These are phyloP conservation scores for Centrapalus pauciflorus DNA, from an alignment of 129 eudicot genomes.

Conservation along the genomic window DNA sequence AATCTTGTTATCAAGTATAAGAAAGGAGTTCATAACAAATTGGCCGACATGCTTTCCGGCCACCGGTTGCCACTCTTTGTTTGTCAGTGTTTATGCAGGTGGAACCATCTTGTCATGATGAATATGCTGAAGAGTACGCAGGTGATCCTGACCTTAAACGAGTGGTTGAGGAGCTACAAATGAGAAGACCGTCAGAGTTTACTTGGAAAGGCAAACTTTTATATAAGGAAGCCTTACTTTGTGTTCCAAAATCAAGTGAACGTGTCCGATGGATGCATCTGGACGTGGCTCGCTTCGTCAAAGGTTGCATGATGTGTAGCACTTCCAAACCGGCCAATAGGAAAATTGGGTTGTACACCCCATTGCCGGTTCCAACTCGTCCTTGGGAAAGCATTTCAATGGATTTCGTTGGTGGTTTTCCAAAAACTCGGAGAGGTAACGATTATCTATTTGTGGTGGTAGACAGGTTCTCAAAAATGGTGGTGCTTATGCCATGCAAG, in stretches of 20 bases:
- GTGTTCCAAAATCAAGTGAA: not conserved
- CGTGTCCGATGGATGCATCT: no score
- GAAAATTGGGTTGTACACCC: constrained; percentile 11
- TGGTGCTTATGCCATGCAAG: constrained; percentile 18
- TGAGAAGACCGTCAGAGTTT: not conserved
- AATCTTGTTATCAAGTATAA: no score
- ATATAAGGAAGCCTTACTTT: not conserved
- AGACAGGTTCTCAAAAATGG: constrained; percentile 19
- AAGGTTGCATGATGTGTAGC: constrained; percentile 22
- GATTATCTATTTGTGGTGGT: constrained; percentile 14
- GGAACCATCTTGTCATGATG: not conserved
- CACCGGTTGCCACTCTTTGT: not conserved
- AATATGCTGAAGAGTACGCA: not conserved
- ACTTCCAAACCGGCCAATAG: constrained; percentile 10
- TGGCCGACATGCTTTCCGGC: constrained; percentile 14
- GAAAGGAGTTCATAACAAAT: constrained; percentile 15
- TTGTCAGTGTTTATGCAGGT: not conserved
- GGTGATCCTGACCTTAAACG: no score
- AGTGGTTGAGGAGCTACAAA: no score
- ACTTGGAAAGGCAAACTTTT: not conserved
- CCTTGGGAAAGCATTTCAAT: constrained; percentile 15
- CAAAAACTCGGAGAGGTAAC: not conserved
- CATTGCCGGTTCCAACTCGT: not conserved
- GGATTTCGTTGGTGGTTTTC: constrained; percentile 14
- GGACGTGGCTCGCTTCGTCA: constrained; percentile 10